phyloP scores from a whole-genome alignment of 805 yeast species.

The Candida corydali region DNA sequence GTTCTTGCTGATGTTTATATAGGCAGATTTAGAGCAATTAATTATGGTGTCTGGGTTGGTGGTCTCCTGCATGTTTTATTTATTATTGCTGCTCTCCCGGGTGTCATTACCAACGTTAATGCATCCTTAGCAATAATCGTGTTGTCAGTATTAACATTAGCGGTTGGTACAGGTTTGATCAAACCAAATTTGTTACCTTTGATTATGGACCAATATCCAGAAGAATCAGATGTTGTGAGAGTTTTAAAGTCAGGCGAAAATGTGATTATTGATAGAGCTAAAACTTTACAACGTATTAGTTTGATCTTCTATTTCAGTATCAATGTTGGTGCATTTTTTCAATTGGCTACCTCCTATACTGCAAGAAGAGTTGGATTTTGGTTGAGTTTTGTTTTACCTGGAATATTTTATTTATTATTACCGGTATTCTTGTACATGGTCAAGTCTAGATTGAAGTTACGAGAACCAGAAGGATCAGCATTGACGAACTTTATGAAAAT shows the following conservation, averaged over 20 bases:
- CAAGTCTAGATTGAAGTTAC: conserved; percentile 26
- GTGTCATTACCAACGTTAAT: conserved; percentile 30
- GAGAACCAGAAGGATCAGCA: conserved; percentile 43
- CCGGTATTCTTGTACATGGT: conserved; percentile 26
- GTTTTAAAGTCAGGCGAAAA: conserved; percentile 58
- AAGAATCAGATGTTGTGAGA: conserved; percentile 55
- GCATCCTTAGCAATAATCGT: conserved; percentile 40
- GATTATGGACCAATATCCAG: conserved; percentile 46
- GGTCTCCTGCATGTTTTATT: conserved; percentile 45
- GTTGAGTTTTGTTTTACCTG: conserved; percentile 51
- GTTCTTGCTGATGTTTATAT: conserved; percentile 45
- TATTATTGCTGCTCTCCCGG: conserved; percentile 46
- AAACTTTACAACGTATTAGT: conserved; percentile 39
- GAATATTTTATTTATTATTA: conserved; percentile 24
- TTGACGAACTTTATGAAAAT: conserved; percentile 42
- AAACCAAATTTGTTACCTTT: conserved; percentile 51
- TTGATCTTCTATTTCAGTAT: conserved; percentile 53
- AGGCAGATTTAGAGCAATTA: conserved; percentile 46
- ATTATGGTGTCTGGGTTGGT: conserved; percentile 47
- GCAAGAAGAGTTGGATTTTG: conserved; percentile 52
- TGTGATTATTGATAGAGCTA: conserved; percentile 52
- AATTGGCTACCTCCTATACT: conserved; percentile 47
- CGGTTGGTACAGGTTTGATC: conserved; percentile 50
- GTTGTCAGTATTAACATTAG: conserved; percentile 36
- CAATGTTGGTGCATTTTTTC: conserved; percentile 52